Evolutionary conservation across 2,329 filamentous ascomycete genomes (phyloP).

Genomic region (Chrysoporthe deuterocubensis): DNA sequence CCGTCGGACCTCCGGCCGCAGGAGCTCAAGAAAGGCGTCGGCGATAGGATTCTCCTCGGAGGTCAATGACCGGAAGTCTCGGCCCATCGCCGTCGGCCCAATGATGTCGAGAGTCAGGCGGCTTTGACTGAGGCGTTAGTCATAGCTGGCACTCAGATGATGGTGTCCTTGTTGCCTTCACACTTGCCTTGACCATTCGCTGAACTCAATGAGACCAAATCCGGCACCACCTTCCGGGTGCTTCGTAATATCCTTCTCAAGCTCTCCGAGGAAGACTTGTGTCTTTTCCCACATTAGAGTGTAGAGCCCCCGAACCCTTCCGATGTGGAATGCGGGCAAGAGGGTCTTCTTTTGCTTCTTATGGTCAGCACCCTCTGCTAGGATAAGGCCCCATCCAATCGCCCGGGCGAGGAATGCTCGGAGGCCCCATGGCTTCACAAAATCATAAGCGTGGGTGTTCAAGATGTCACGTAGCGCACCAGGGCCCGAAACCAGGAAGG

Average conservation of each 20-base stretch:
- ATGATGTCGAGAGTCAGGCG: slow-evolving; percentile 23
- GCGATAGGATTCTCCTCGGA: slow-evolving; percentile 15
- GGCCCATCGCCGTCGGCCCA: slow-evolving; percentile 21
- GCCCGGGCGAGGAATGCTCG: slow-evolving; percentile 18
- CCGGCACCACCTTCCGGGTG: slow-evolving; percentile 6
- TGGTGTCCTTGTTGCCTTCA: neutral
- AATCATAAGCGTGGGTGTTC: slow-evolving; percentile 20
- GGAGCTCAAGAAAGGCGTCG: slow-evolving; percentile 22
- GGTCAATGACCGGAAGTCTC: slow-evolving; percentile 21
- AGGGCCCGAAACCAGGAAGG: slow-evolving; percentile 18
- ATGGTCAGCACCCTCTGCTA: slow-evolving; percentile 22
- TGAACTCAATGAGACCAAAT: slow-evolving; percentile 18
- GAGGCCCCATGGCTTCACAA: slow-evolving; percentile 24
- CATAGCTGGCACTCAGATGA: neutral
- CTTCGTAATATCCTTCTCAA: slow-evolving; percentile 19
- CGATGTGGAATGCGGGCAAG: slow-evolving; percentile 14
- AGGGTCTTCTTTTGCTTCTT: slow-evolving; percentile 23
- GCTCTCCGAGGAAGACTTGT: slow-evolving; percentile 12
- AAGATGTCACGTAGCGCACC: slow-evolving; percentile 22
- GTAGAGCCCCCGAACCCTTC: slow-evolving; percentile 22
- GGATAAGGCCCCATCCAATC: slow-evolving; percentile 23
- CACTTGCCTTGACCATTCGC: slow-evolving; percentile 24
- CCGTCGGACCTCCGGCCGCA: slow-evolving; percentile 19
- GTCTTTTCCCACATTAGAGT: slow-evolving; percentile 25
- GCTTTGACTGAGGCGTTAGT: slow-evolving; percentile 4